Conservation (phyloP, 768 basidiomycete genomes). For the Leccinum obscurum region DNA sequence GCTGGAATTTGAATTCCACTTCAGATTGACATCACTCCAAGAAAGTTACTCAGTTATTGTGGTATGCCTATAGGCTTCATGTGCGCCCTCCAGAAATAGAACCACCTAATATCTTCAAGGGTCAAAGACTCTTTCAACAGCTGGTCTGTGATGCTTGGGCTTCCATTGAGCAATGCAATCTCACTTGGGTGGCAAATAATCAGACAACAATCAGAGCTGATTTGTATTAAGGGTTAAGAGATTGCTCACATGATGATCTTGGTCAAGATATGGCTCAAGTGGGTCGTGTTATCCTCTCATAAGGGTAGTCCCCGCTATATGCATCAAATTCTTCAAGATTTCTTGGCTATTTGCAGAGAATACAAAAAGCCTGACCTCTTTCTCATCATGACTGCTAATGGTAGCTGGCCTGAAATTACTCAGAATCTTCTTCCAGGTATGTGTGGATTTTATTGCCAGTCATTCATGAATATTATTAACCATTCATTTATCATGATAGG, state of each 20-base stretch:
- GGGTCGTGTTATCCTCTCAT: slow-evolving; percentile 23
- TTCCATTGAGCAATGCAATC: neutral
- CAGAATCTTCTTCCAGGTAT: slow-evolving; percentile 36
- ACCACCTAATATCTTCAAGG: neutral
- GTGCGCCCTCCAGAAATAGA: neutral
- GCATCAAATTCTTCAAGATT: slow-evolving; percentile 45
- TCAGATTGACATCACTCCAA: neutral
- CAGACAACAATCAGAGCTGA: neutral
- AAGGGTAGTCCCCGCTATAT: slow-evolving; percentile 43
- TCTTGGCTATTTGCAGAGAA: slow-evolving; percentile 43
- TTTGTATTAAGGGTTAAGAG: neutral
- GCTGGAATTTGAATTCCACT: neutral
- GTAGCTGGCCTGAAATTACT: slow-evolving; percentile 47
- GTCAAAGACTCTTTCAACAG: neutral
- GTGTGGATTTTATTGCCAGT: neutral
- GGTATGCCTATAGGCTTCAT: neutral
- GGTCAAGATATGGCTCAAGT: neutral
- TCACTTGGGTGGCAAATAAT: neutral
- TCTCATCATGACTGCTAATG: slow-evolving; percentile 56
- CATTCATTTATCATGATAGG: slow-evolving; percentile 9
- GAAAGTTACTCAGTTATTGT: neutral
- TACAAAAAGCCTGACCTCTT: slow-evolving; percentile 45
- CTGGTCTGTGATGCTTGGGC: neutral
- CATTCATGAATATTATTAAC: neutral
- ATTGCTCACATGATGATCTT: neutral